These are phyloP conservation scores for Miamiensis avidus DNA, from an alignment of 169 alveolate species.

Conservation along the genomic window DNA sequence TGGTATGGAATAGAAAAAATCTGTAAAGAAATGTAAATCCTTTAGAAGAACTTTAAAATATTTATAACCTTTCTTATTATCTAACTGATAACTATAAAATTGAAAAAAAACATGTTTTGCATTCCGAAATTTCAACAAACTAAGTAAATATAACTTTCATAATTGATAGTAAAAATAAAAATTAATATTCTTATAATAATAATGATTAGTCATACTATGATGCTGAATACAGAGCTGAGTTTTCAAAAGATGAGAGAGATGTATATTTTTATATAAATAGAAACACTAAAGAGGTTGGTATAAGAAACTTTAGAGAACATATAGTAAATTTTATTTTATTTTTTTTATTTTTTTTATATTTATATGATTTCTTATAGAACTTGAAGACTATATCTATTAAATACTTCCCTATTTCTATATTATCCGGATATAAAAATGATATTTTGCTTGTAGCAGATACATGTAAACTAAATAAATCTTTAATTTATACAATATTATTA, in stretches of 20 bases:
- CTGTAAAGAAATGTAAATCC: constrained; percentile 18
- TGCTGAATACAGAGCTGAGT: neutral
- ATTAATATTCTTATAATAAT: too few species aligned
- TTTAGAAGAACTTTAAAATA: constrained; percentile 7
- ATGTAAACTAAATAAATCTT: neutral
- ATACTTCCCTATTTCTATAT: neutral
- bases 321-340: neutral
- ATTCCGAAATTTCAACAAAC: neutral
- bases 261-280: too few species aligned
- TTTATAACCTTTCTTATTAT: constrained; percentile 17
- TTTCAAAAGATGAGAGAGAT: neutral
- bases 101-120: neutral
- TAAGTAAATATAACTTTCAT: too few species aligned
- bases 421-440: neutral
- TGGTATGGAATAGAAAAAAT: constrained; percentile 8
- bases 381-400: neutral
- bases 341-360: too few species aligned
- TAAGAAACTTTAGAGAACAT: neutral
- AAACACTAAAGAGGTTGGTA: neutral
- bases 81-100: constrained; percentile 15
- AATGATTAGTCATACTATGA: neutral
- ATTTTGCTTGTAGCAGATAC: neutral
- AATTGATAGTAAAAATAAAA: too few species aligned
- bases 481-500: too few species aligned
- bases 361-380: neutral